Base-by-base conservation (phyloP, 2,329 filamentous ascomycete species). In the Diaporthe aspalathi region DNA sequence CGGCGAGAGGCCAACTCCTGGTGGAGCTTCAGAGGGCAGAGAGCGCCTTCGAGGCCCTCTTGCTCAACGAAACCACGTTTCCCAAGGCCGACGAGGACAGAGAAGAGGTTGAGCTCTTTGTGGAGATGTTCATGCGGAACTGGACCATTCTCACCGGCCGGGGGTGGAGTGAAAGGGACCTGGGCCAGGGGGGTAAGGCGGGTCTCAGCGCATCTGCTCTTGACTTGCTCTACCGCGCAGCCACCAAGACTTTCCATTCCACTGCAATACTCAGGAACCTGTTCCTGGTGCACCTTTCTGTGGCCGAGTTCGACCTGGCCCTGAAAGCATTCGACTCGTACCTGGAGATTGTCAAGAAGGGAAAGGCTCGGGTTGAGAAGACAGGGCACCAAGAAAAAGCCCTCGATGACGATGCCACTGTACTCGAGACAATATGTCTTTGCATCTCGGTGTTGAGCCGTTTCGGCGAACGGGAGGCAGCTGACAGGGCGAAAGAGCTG, bases 161-260 rank as follows among this genome's bases (percentile, higher is more conserved):
- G 35, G 89, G 89, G 20, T 98, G 95, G 95, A 88, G 86, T 52
- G 92, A 97, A 74, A 84, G 90, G 68, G 94, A 97, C 75, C 86
- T 98, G 35, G 94, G 94, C 4, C 89, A 92, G 76, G 94, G 93
- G 7, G 95, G 94, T 11, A 93, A 94, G 76, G 90, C 92, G 77
- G 89, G 87, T 27, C 84, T 95, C 22, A 93, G 93, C 74, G 90
- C 92, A 68, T 91, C 91, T 65, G 90, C 97, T 40, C 87, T 99
- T 50, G 95, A 96, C 80, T 93, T 94, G 35, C 86, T 99, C 8
- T 99, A 98, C 81, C 92, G 92, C 49, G 94, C 95, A 27, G 94
- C 95, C 9, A 94, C 93, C 12, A 97, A 96, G 81, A 97, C 95
- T 0, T 99, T 96, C 78, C 96, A 99, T 81, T 99, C 96, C 1